phyloP scores from a whole-genome alignment of 2,329 filamentous ascomycete species.

The Nothophaeocryptopus gaeumannii region DNA sequence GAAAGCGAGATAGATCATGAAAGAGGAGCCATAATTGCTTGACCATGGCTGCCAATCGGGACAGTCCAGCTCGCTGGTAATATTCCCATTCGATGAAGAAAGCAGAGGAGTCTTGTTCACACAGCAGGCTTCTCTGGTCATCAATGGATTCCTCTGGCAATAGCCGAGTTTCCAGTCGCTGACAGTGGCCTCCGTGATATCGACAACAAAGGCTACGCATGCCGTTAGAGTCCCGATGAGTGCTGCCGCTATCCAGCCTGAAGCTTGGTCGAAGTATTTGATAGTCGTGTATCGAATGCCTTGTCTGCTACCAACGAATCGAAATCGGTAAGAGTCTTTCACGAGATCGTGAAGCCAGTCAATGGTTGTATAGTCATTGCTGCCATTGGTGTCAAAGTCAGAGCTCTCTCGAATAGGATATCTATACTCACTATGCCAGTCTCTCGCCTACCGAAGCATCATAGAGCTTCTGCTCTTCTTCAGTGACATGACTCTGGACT shows the following conservation, averaged over 20 bases:
- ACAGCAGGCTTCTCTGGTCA: conserved; percentile 53
- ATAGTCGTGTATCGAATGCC: conserved; percentile 43
- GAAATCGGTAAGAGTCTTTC: conserved; percentile 56
- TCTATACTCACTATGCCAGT: conserved; percentile 45
- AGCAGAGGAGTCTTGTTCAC: conserved; percentile 33
- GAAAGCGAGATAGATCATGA: conserved; percentile 50
- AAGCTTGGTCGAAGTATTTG: conserved; percentile 49
- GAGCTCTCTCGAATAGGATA: no score
- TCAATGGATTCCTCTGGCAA: conserved; percentile 47
- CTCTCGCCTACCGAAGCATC: conserved; percentile 53
- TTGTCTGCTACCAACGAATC: conserved; percentile 43
- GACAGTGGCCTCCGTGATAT: conserved; percentile 54
- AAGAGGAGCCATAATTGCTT: conserved; percentile 39
- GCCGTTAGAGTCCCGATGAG: conserved; percentile 56
- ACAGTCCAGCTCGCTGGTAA: conserved; percentile 37
- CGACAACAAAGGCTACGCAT: conserved; percentile 55
- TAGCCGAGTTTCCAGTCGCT: conserved; percentile 60
- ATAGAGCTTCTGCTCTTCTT: conserved; percentile 49
- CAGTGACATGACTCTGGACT: conserved; percentile 43
- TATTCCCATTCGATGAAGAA: background rate
- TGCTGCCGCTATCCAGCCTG: conserved; percentile 56
- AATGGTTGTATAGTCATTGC: conserved; percentile 60
- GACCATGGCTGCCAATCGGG: conserved; percentile 47
- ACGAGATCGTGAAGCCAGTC: conserved; percentile 62
- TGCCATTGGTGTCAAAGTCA: no score